Evolutionary conservation across 371 early-diverging fungal species (phyloP).

Genomic region (Circinella minor): DNA sequence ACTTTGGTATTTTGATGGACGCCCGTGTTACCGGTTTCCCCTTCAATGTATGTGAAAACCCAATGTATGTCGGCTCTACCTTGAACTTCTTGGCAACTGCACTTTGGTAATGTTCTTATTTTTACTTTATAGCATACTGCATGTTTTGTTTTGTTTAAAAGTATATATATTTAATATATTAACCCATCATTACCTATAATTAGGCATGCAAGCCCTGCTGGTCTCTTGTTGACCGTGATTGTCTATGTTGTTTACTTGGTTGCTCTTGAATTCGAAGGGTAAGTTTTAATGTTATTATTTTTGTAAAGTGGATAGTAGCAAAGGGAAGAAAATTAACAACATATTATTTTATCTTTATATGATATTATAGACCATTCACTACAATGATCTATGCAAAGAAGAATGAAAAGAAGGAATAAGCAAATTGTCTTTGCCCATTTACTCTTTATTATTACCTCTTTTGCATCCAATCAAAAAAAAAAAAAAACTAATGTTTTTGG

Average conservation of each 20-base stretch:
- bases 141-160: too few species aligned
- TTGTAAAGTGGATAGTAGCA: too few species aligned
- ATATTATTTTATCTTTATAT: neutral
- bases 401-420: slow-evolving; percentile 34
- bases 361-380: slow-evolving; percentile 68
- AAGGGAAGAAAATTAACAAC: too few species aligned
- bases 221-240: slow-evolving; percentile 69
- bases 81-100: slow-evolving; percentile 86
- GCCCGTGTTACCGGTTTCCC: slow-evolving; percentile 89
- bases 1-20: slow-evolving; percentile 93
- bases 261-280: slow-evolving; percentile 83
- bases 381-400: slow-evolving; percentile 79
- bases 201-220: slow-evolving; percentile 70
- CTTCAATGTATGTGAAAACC: slow-evolving; percentile 89
- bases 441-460: neutral
- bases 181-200: neutral
- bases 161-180: too few species aligned
- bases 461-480: neutral
- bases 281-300: slow-evolving; percentile 27
- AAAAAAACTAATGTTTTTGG: neutral
- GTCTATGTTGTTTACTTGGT: slow-evolving; percentile 77
- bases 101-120: slow-evolving; percentile 63
- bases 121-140: neutral
- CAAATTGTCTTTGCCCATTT: neutral
- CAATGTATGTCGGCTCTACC: slow-evolving; percentile 95